Percentiles rank a stretch among this genome's conserved stretches.
phyloP scores from a whole-genome alignment of 495 filamentous ascomycete species.

The Xeromyces bisporus region DNA sequence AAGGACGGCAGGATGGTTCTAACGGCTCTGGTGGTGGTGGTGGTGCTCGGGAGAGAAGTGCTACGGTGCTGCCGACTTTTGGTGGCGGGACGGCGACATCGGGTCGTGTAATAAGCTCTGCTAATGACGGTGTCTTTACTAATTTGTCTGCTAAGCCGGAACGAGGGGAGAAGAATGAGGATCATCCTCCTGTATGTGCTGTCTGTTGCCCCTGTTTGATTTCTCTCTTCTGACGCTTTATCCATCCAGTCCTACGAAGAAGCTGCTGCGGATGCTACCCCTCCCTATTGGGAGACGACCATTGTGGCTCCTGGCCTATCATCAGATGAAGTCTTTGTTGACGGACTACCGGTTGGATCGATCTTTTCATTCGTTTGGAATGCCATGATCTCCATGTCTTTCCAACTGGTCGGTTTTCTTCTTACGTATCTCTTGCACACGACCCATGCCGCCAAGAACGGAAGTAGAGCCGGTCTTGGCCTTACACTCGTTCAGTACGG shows the following conservation, averaged over 20 bases:
- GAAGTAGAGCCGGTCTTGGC: conserved; percentile 81
- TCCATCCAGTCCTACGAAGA: conserved; percentile 89
- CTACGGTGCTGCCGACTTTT: conserved; percentile 36
- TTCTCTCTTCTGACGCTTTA: too few relatives aligned
- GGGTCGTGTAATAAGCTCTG: conserved; percentile 33
- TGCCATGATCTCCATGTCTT: conserved; percentile 96
- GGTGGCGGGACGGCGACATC: conserved; percentile 17
- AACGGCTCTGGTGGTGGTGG: conserved; percentile 8
- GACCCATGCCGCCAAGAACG: conserved; percentile 94
- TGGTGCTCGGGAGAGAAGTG: conserved; percentile 17
- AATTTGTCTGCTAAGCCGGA: conserved; percentile 89
- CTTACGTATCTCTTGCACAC: conserved; percentile 96
- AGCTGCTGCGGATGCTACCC: conserved; percentile 89
- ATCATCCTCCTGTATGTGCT: conserved; percentile 81
- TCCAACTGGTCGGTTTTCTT: conserved; percentile 91
- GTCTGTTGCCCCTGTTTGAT: conserved; percentile 1
- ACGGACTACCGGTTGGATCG: conserved; percentile 89
- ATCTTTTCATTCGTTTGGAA: conserved; percentile 97
- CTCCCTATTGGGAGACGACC: conserved; percentile 97
- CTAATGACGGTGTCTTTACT: conserved; percentile 89
- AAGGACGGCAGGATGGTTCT: too few relatives aligned
- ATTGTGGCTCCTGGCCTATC: conserved; percentile 81
- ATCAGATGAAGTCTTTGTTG: conserved; percentile 84
- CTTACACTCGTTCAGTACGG: conserved; percentile 94
- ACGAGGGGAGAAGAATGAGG: conserved; percentile 60